Conservation (phyloP, 139 green algal species). For the Klebsormidium nitens region DNA sequence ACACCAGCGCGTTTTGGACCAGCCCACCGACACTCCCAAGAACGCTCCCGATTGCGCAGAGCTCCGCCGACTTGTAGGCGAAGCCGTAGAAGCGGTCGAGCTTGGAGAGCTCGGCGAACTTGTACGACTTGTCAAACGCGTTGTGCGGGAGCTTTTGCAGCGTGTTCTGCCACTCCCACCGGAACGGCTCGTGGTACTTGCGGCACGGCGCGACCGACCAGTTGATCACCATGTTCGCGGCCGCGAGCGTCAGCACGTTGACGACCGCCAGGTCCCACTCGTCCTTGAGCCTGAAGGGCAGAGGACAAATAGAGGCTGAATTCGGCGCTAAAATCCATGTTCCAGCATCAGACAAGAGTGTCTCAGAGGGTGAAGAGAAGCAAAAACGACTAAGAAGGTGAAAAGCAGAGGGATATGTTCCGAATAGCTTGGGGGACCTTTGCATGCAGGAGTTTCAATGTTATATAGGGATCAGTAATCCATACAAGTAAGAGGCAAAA, state of each 20-base stretch:
- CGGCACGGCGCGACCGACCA: conserved; percentile 82
- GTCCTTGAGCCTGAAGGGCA: conserved; percentile 45
- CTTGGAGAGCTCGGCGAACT: conserved; percentile 68
- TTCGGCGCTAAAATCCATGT: too few species aligned
- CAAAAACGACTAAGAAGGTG: too few species aligned
- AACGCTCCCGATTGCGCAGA: conserved; percentile 74
- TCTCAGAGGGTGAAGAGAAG: too few species aligned
- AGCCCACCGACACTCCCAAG: conserved; percentile 18
- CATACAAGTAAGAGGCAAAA: too few species aligned
- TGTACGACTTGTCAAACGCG: conserved; percentile 73
- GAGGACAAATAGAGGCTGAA: too few species aligned
- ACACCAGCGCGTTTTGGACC: conserved; percentile 1
- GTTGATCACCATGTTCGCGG: conserved; percentile 74
- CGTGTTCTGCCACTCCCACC: conserved; percentile 78
- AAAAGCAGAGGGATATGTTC: too few species aligned
- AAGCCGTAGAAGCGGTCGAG: conserved; percentile 59
- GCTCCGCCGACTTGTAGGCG: conserved; percentile 74
- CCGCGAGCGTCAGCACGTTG: conserved; percentile 75
- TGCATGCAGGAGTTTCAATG: too few species aligned
- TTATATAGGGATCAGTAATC: too few species aligned
- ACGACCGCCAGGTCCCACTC: conserved; percentile 85
- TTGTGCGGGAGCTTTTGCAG: conserved; percentile 69
- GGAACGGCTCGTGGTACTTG: conserved; percentile 61
- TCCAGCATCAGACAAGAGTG: too few species aligned
- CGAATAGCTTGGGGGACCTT: too few species aligned